Evolutionary conservation across 2,329 filamentous ascomycete species (phyloP), one percentile per base, ranked within the genome.

Genomic region (Trichoderma sp.): DNA sequence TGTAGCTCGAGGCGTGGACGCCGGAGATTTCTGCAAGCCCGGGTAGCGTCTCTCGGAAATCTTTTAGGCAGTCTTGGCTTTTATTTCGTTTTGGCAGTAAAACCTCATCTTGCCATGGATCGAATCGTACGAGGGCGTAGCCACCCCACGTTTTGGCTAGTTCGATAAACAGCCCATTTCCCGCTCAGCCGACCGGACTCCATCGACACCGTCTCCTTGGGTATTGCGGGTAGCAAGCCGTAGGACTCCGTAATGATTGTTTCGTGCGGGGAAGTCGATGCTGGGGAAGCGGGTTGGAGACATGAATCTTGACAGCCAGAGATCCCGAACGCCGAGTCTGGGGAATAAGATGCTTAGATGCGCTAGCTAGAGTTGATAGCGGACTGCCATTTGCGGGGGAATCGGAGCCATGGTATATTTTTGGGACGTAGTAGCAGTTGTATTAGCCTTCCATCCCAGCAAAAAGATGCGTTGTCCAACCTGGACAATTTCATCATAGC

Each of bases 311-410:
- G 55, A 68, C 53, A 68, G 57, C 32, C 30, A 55, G 30, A 67
- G 50, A 67, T 68, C 65, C 66, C 57, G 57, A 69, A 69, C 13
- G 30, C 66, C 39, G 66, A 69, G 43, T 69, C 66, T 62, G 66
- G 66, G 66, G 66, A 69, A 69, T 69, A 62, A 62, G 66, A 69
- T 62, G 66, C 66, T 53, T 62, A 69, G 66, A 43, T 43, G 17
- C 66, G 64, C 64, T n/a, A n/a, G n/a, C n/a, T 67, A 58, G 64
- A 39, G 3, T 28, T 58, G 64, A 67, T 39, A 39, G 50, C 34
- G 17, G 66, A 28, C 23, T 39, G 13, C 55, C 20, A 32, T 69
- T 28, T 69, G 66, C 39, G 66, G 66, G 66, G 66, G 66, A 62
- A 61, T 69, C 20, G 66, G 66, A 17, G n/a, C 53, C 66, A 36